Evolutionary conservation across 2,329 filamentous ascomycete genomes (phyloP), one percentile per base, ranked within the genome.

Genomic region (Alternaria novae-zelandiae): DNA sequence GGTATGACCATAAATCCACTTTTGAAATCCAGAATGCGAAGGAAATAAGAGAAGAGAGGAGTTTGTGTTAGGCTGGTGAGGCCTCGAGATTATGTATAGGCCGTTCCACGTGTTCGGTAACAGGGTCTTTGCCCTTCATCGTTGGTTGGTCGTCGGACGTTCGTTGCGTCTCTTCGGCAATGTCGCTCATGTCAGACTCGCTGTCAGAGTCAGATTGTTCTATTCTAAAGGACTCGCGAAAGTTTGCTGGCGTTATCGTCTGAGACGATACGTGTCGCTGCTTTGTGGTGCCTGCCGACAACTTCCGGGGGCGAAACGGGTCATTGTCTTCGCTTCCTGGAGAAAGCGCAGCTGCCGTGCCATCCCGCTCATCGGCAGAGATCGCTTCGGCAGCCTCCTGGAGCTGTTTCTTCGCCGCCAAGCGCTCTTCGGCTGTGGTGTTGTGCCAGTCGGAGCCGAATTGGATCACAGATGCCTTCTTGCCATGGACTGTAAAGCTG

Each of bases 381-480:
- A 68, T 69, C 3, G 65, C 62, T 28, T 74, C 76, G 12, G 71
- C 70, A 25, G 72, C 72, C 44, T 79, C 77, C 57, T 80, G 77
- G 0, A 78, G 72, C 56, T 78, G 77, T 54, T 78, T 80, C 53
- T 78, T 75, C 10, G 75, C 72, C 70, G 80, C 81, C 21, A 81
- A 61, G 26, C 79, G 67, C 67, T 81, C 79, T 56, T 80, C 79
- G 21, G 79, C 77, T 10, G 79, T 73, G 15, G 75, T 76, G 56
- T 87, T 90, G 73, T 95, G 90, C 83, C 97, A 90, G 71, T 97
- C 95, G n/a, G 90, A 89, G 9, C 94, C 94, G 77, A 99, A 96
- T n/a, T 93, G 96, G 70, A 99, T 93, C 59, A 99, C 92, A 1
- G 94, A 97, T 3, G 96, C 96, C 80, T 99, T 98, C 83, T 98